Conservation (phyloP, 805 yeast species). For the Monosporozyma servazzii region DNA sequence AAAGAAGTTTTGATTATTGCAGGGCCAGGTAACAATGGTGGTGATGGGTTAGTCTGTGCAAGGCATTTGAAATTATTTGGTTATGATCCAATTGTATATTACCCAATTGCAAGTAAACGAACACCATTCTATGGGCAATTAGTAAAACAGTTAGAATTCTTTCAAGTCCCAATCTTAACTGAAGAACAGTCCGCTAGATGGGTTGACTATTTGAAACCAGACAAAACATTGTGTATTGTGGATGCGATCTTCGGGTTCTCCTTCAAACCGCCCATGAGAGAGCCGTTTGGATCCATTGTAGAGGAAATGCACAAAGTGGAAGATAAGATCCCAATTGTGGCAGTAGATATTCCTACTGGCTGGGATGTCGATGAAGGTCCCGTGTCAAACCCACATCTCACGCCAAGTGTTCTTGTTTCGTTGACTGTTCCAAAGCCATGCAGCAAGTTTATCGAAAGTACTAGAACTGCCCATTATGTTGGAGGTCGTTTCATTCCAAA, state of each 20-base stretch:
- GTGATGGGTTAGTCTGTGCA: constrained; percentile 94
- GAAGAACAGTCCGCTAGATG: constrained; percentile 30
- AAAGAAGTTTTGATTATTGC: constrained; percentile 58
- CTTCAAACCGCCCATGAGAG: constrained; percentile 78
- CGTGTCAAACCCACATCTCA: constrained; percentile 33
- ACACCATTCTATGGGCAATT: constrained; percentile 49
- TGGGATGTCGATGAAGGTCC: constrained; percentile 96
- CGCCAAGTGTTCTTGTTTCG: constrained; percentile 65
- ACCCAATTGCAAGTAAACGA: constrained; percentile 60
- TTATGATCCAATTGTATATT: constrained; percentile 64
- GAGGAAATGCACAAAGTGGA: constrained; percentile 31
- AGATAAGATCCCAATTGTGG: constrained; percentile 47
- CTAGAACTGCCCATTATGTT: constrained; percentile 49
- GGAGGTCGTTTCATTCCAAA: constrained; percentile 83
- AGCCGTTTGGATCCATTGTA: constrained; percentile 51
- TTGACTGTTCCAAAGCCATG: constrained; percentile 94
- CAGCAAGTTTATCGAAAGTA: constrained; percentile 41
- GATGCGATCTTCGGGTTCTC: constrained; percentile 93
- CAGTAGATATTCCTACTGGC: constrained; percentile 91
- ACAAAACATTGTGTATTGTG: constrained; percentile 42
- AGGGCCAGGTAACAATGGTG: constrained; percentile 96
- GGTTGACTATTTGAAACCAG: constrained; percentile 23
- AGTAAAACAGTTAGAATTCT: constrained; percentile 54
- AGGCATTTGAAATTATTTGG: constrained; percentile 80
- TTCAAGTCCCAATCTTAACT: constrained; percentile 51